Conservation (phyloP, 2,329 filamentous ascomycete species). For the Elsinoe perseae region DNA sequence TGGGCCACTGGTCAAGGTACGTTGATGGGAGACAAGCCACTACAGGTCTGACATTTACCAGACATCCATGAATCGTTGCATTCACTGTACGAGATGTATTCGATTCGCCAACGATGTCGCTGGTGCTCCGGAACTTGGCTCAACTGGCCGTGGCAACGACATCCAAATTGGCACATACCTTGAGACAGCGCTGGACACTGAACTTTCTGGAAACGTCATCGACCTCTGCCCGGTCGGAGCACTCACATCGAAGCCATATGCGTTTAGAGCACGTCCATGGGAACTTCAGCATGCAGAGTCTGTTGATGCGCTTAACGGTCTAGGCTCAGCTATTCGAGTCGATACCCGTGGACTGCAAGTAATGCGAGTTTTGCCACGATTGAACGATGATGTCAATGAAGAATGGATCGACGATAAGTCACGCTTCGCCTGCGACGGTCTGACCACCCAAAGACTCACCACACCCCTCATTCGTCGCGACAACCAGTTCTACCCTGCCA, state of each 20-base stretch:
- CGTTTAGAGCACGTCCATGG: conserved; percentile 94
- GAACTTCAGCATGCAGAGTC: conserved; percentile 94
- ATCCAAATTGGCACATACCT: conserved; percentile 98
- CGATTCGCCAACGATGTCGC: conserved; percentile 97
- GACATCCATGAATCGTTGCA: conserved; percentile 99
- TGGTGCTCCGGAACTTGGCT: conserved; percentile 90
- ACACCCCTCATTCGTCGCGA: conserved; percentile 83
- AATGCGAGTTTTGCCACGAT: conserved; percentile 83
- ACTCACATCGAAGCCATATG: conserved; percentile 93
- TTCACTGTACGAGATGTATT: conserved; percentile 96
- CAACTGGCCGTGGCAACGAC: conserved; percentile 89
- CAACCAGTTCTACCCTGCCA: conserved; percentile 82
- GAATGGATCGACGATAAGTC: conserved; percentile 99
- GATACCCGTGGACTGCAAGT: conserved; percentile 92
- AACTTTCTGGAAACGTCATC: conserved; percentile 94
- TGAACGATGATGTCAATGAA: conserved; percentile 98
- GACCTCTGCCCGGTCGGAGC: conserved; percentile 97
- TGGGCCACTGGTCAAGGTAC: conserved; percentile 79
- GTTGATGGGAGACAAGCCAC: conserved; percentile 4
- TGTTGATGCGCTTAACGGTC: conserved; percentile 83
- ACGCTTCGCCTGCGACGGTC: conserved; percentile 88
- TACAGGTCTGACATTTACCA: conserved; percentile 28
- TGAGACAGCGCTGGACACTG: conserved; percentile 85
- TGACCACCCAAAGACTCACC: conserved; percentile 92
- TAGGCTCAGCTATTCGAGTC: conserved; percentile 90